phyloP scores from a whole-genome alignment of 179 eudicot species.

The Carnegiea gigantea region DNA sequence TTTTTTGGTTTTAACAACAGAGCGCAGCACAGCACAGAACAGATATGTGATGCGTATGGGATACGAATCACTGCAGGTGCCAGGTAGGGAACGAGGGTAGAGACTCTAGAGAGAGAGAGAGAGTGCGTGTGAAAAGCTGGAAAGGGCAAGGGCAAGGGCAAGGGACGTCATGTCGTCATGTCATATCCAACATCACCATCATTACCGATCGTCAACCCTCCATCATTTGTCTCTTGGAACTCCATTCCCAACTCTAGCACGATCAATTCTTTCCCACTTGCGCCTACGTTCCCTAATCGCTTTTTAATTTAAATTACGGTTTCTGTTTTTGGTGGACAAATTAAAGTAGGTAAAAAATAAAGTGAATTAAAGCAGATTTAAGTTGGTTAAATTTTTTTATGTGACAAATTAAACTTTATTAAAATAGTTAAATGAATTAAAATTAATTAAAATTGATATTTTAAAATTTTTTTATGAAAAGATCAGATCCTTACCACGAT shows the following conservation, averaged over 20 bases:
- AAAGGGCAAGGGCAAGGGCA: too few relatives aligned
- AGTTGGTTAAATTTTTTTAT: too few relatives aligned
- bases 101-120: background rate
- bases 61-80: slow-evolving; percentile 2
- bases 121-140: too few relatives aligned
- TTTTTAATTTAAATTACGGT: background rate
- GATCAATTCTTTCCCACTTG: background rate
- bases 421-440: too few relatives aligned
- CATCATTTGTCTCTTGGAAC: slow-evolving; percentile 20
- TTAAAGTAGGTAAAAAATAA: too few relatives aligned
- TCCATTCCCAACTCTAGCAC: background rate
- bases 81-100: background rate
- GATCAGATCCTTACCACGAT: too few relatives aligned
- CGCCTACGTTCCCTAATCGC: background rate
- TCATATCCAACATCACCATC: slow-evolving; percentile 14
- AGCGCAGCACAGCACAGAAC: background rate
- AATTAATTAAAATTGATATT: too few relatives aligned
- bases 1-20: background rate
- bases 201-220: slow-evolving; percentile 11
- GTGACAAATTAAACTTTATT: too few relatives aligned
- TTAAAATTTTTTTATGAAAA: too few relatives aligned
- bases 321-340: too few relatives aligned
- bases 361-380: too few relatives aligned
- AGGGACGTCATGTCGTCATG: background rate
- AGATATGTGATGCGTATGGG: background rate